Base-by-base conservation (phyloP, 108 stramenopile species). In the Fragilaria crotonensis region DNA sequence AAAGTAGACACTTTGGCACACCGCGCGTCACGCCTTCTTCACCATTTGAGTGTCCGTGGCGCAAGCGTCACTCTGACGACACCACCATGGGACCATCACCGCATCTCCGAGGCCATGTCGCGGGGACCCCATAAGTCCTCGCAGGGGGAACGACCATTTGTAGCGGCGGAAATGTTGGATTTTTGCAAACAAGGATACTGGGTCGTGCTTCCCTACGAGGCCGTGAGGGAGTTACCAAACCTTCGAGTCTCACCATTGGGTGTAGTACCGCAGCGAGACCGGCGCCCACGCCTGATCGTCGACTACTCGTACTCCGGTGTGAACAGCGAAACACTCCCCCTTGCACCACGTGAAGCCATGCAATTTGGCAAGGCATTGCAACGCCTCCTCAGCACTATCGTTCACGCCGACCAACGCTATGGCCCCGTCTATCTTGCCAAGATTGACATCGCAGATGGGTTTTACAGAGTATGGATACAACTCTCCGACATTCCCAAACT, bases 81-180 rank as follows among this genome's bases (percentile, higher is more conserved):
- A 4, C 2, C 7, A 5, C 62, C 57, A 9, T 74, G 73, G 73
- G 23, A 23, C 45, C 0, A 11, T 1, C 45, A n/a, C 4, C 25
- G 48, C 26, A 51, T 60, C 19, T 33, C 36, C 48, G 44, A 11
- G 5, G 67, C 72, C 2, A 14, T 64, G 5, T 18, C 7, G 1
- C 31, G 64, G 5, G 70, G 70, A 3, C 70, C 70, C 14, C 70
- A 71, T 23, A 23, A 57, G 14, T 61, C 59, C 9, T 45, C 65
- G 14, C 41, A 17, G 17, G 41, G 17, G 17, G 14, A 44, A 9
- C 14, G 17, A 44, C 14, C 9, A 41, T 49, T 60, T 53, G 9
- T 62, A 14, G 54, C 32, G 20, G 44, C 63, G 52, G 62, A 57
- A 33, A 57, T 33, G 41, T 9, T 17, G 9, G 41, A 44, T n/a